These are phyloP conservation scores for Daldinia eschscholtzii DNA, from an alignment of 2,329 filamentous ascomycete genomes.

Conservation along the genomic window DNA sequence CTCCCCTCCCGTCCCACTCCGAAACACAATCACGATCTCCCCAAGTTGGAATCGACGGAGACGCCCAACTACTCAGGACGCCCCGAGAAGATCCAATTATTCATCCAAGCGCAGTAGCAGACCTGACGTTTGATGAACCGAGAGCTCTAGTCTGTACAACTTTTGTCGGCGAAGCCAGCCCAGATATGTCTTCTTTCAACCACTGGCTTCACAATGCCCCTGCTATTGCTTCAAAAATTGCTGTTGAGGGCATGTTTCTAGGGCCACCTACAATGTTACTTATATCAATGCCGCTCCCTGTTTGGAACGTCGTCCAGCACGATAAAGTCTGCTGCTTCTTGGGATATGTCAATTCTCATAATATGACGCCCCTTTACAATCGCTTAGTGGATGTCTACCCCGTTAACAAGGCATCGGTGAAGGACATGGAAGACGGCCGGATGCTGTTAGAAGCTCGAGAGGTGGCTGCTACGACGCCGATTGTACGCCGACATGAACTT, in stretches of 20 bases:
- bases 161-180: constrained; percentile 73
- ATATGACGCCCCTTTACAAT: constrained; percentile 74
- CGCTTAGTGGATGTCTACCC: constrained; percentile 65
- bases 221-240: constrained; percentile 67
- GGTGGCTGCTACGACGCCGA: constrained; percentile 56
- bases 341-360: constrained; percentile 75
- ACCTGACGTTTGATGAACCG: constrained; percentile 72
- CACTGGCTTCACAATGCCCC: constrained; percentile 74
- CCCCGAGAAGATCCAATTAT: constrained; percentile 59
- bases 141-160: constrained; percentile 76
- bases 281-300: constrained; percentile 73
- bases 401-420: constrained; percentile 60
- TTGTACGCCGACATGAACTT: constrained; percentile 49
- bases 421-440: constrained; percentile 68
- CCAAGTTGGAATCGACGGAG: constrained; percentile 48
- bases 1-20: constrained; percentile 58
- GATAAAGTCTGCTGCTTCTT: constrained; percentile 76
- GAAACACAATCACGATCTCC: constrained; percentile 51
- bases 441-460: constrained; percentile 68
- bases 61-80: constrained; percentile 45
- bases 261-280: constrained; percentile 75
- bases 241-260: constrained; percentile 76
- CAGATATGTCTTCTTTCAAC: constrained; percentile 75
- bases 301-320: constrained; percentile 74
- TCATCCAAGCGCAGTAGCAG: constrained; percentile 62